Conservation (phyloP, 2,329 filamentous ascomycete genomes). For the Neonectria ditissima region DNA sequence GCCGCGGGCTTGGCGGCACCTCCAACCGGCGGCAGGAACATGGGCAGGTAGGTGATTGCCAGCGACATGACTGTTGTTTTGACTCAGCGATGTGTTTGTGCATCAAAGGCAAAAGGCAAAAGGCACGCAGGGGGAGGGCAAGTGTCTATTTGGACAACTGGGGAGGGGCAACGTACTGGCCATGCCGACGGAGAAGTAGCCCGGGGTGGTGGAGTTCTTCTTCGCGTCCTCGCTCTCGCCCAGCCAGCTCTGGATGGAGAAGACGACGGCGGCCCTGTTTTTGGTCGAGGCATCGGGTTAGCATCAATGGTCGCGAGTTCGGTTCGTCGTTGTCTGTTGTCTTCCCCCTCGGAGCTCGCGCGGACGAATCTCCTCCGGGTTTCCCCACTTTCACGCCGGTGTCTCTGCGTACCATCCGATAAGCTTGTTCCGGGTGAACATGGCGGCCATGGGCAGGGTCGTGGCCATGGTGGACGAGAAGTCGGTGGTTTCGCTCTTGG, state of each 20-base stretch:
- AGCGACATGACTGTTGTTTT: slow-evolving; percentile 69
- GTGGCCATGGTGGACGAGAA: slow-evolving; percentile 78
- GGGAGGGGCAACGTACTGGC: slow-evolving; percentile 66
- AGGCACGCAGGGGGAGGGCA: no score
- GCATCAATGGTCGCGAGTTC: no score
- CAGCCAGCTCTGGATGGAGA: slow-evolving; percentile 81
- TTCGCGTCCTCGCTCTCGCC: slow-evolving; percentile 77
- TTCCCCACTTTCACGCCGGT: background rate
- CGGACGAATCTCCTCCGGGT: no score
- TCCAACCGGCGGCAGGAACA: slow-evolving; percentile 60
- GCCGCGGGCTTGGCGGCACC: slow-evolving; percentile 46
- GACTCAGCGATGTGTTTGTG: slow-evolving; percentile 19
- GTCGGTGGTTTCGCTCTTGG: slow-evolving; percentile 73
- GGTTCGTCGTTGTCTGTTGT: no score
- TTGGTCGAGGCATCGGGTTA: background rate
- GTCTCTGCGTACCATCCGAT: slow-evolving; percentile 67
- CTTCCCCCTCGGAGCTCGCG: background rate
- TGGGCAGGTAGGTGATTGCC: slow-evolving; percentile 62
- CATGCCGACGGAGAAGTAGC: slow-evolving; percentile 81
- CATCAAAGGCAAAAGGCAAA: background rate
- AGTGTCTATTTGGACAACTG: background rate
- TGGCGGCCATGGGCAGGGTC: slow-evolving; percentile 94
- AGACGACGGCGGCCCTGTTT: slow-evolving; percentile 77
- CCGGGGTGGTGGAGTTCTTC: slow-evolving; percentile 75
- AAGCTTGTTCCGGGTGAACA: slow-evolving; percentile 92